Conservation (phyloP, 768 basidiomycete species). For the Boletus vermiculosoides region DNA sequence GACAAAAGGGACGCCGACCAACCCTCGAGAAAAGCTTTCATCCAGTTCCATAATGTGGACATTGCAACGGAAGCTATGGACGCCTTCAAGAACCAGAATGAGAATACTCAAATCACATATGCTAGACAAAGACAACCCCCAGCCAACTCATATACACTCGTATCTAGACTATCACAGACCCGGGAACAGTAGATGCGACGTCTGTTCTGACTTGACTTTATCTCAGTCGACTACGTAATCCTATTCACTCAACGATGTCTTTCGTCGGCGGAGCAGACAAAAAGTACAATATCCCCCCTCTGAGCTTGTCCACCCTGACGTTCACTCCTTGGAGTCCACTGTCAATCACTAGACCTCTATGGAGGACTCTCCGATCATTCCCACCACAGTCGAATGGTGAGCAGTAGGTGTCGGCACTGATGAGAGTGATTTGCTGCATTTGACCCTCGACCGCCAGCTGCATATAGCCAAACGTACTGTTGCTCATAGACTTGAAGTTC, state of each 20-base stretch:
- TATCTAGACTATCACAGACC: conserved; percentile 22
- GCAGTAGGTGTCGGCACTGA: not conserved
- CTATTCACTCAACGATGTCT: not conserved
- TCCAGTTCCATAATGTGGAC: conserved; percentile 50
- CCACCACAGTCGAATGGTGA: not conserved
- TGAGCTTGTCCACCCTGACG: not conserved
- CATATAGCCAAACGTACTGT: not conserved
- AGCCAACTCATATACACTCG: conserved; percentile 1
- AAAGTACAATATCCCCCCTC: conserved; percentile 2
- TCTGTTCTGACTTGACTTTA: not conserved
- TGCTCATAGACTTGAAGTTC: not conserved
- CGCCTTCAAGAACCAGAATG: conserved; percentile 31
- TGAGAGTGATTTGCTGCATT: not conserved
- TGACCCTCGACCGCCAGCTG: not conserved
- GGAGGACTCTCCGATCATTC: not conserved
- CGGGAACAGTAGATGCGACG: conserved; percentile 1
- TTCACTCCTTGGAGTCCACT: not conserved
- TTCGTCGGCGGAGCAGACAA: not conserved
- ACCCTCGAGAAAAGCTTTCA: conserved; percentile 42
- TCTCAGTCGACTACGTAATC: not conserved
- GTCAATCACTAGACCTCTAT: not conserved
- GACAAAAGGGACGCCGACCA: conserved; percentile 32
- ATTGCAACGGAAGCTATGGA: conserved; percentile 49
- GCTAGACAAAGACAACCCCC: conserved; percentile 19
- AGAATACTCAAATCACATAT: conserved; percentile 9